Conservation (phyloP, 106 monocot species). For the Triglochin maritima region DNA sequence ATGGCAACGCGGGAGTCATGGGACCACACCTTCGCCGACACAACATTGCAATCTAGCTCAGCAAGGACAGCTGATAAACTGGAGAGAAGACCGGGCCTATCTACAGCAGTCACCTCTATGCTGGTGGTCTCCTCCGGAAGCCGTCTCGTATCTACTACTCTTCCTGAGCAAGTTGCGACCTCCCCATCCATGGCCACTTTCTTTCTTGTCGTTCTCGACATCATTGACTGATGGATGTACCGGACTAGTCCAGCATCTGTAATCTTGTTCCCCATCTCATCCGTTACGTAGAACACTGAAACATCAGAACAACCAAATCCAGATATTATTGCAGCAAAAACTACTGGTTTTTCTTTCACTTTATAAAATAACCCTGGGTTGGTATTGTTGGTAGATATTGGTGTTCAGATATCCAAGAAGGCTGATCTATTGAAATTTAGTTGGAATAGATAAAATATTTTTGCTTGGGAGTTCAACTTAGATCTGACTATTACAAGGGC, state of each 20-base stretch:
- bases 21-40: conserved; percentile 40
- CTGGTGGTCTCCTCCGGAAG: conserved; percentile 5
- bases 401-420: background rate
- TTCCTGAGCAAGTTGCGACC: conserved; percentile 49
- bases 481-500: background rate
- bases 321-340: too few species aligned
- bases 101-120: conserved; percentile 37
- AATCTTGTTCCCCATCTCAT: conserved; percentile 43
- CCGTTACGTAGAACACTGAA: conserved; percentile 69
- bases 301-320: background rate
- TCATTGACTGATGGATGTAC: conserved; percentile 40
- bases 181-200: background rate
- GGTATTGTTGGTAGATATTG: too few species aligned
- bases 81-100: conserved; percentile 56
- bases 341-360: too few species aligned
- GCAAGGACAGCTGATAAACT: conserved; percentile 36
- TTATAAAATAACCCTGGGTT: too few species aligned
- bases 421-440: background rate
- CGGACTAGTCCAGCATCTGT: conserved; percentile 29
- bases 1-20: conserved; percentile 35
- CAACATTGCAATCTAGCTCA: conserved; percentile 25
- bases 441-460: background rate
- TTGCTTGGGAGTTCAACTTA: background rate
- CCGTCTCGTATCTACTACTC: conserved; percentile 24
- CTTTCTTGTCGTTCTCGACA: background rate